Evolutionary conservation across 164 flowering plant species (phyloP).

Genomic region (Aristolochia fimbriata): DNA sequence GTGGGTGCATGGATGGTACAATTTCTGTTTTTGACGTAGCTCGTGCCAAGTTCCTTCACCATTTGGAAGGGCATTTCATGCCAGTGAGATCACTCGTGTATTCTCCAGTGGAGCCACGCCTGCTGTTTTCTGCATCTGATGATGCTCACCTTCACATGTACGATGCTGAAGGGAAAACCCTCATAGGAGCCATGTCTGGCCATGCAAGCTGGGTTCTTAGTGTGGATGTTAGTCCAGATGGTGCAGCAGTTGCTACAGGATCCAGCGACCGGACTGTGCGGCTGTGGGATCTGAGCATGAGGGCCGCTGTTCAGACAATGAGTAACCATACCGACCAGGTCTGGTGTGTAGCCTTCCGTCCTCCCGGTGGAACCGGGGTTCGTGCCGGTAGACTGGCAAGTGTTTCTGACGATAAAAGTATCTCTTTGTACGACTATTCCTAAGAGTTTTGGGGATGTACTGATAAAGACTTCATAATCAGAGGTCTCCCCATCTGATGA

Average conservation of each 20-base stretch:
- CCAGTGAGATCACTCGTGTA: conserved; percentile 84
- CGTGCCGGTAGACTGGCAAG: conserved; percentile 82
- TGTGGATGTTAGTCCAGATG: conserved; percentile 90
- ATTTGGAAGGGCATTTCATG: conserved; percentile 93
- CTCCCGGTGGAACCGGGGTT: conserved; percentile 48
- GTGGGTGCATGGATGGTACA: conserved; percentile 96
- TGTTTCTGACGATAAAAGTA: conserved; percentile 90
- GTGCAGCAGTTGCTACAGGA: conserved; percentile 81
- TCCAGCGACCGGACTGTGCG: conserved; percentile 87
- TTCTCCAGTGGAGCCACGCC: conserved; percentile 64
- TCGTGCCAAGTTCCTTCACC: conserved; percentile 80
- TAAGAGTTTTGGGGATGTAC: conserved; percentile 8
- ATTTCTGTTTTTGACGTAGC: conserved; percentile 75
- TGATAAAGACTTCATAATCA: no score
- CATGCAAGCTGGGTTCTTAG: conserved; percentile 94
- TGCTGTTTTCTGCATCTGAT: conserved; percentile 82
- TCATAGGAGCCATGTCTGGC: conserved; percentile 80
- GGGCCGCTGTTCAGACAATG: conserved; percentile 87
- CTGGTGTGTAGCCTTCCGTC: conserved; percentile 92
- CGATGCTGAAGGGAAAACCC: conserved; percentile 75
- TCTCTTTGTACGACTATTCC: conserved; percentile 79
- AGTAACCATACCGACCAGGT: conserved; percentile 85
- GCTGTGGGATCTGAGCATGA: conserved; percentile 89
- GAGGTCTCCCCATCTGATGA: no score
- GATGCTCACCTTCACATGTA: conserved; percentile 82